A percentile compares a stretch with the other conserved stretches of the same genome.
Conservation (phyloP, 75 land plant species). For the Picea glauca region DNA sequence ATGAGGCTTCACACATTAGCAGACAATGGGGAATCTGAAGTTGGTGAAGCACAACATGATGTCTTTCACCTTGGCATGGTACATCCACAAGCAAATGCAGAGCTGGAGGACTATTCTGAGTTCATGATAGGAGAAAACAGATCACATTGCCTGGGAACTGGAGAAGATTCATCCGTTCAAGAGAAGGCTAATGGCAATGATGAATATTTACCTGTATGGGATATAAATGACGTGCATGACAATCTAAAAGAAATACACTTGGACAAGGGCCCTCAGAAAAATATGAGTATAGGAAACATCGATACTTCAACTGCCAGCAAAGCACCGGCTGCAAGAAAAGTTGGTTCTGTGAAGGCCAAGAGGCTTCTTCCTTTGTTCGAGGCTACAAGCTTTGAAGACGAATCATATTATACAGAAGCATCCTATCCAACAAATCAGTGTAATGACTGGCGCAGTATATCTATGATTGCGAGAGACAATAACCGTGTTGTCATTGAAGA, state of each 20-base stretch:
- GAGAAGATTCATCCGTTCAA: slow-evolving; percentile 3
- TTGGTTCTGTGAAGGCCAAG: not conserved
- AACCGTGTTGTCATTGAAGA: slow-evolving; percentile 23
- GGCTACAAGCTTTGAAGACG: slow-evolving; percentile 11
- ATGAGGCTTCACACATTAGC: slow-evolving; percentile 28
- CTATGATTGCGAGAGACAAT: slow-evolving; percentile 19
- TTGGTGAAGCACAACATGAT: not conserved
- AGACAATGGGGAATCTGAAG: slow-evolving; percentile 14
- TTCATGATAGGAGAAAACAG: not conserved
- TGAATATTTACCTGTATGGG: not conserved
- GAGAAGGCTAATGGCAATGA: slow-evolving; percentile 1
- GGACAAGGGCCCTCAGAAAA: not conserved
- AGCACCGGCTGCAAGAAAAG: not conserved
- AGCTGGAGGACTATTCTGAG: not conserved
- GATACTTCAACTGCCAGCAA: not conserved
- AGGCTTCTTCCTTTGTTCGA: slow-evolving; percentile 13
- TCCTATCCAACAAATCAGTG: slow-evolving; percentile 1
- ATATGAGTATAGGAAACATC: not conserved
- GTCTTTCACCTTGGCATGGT: not conserved
- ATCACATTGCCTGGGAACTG: not conserved
- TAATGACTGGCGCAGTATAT: slow-evolving; percentile 11
- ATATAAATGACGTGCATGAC: not conserved
- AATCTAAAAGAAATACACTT: not conserved
- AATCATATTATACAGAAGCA: slow-evolving; percentile 7
- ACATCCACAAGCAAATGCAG: not conserved